These are phyloP conservation scores for Knufia fluminis DNA, from an alignment of 2,329 filamentous ascomycete genomes.

Conservation along the genomic window DNA sequence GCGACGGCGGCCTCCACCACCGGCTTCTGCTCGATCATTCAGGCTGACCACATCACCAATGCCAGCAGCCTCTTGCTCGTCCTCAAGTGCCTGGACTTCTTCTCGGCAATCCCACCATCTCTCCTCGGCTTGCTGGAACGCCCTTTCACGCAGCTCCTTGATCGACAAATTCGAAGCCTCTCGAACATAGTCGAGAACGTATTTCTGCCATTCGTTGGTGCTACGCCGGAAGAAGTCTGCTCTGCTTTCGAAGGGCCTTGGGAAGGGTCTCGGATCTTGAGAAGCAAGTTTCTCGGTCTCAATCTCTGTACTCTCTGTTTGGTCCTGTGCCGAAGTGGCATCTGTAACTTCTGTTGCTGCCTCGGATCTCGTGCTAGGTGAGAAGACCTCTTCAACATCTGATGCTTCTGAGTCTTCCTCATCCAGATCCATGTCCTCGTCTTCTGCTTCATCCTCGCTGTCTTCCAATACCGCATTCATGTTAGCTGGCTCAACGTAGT, in stretches of 20 bases:
- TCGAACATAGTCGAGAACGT: conserved; percentile 68
- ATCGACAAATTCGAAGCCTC: conserved; percentile 47
- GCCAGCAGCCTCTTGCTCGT: conserved; percentile 90
- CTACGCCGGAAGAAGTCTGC: conserved; percentile 89
- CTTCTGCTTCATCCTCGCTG: conserved; percentile 47
- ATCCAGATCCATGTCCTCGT: conserved; percentile 34
- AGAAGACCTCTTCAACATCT: conserved; percentile 40
- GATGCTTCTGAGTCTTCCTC: conserved; percentile 36
- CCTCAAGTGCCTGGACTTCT: conserved; percentile 82
- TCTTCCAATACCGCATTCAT: conserved; percentile 62
- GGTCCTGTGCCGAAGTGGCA: neutral
- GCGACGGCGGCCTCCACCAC: conserved; percentile 39
- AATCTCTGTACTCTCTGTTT: conserved; percentile 21
- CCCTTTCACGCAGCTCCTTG: conserved; percentile 88
- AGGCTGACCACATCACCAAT: conserved; percentile 91
- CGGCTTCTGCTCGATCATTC: conserved; percentile 56
- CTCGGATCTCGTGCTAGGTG: conserved; percentile 26
- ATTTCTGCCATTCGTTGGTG: conserved; percentile 80
- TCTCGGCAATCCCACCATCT: conserved; percentile 99
- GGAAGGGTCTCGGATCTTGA: conserved; percentile 67
- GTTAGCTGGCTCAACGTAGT: conserved; percentile 73
- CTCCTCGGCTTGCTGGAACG: conserved; percentile 84
- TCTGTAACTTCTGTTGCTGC: conserved; percentile 31
- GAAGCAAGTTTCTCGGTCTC: conserved; percentile 33
- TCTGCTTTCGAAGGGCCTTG: conserved; percentile 75